Base-by-base conservation (phyloP, 176 grass and related monocot species). In the Hyparrhenia diplandra region DNA sequence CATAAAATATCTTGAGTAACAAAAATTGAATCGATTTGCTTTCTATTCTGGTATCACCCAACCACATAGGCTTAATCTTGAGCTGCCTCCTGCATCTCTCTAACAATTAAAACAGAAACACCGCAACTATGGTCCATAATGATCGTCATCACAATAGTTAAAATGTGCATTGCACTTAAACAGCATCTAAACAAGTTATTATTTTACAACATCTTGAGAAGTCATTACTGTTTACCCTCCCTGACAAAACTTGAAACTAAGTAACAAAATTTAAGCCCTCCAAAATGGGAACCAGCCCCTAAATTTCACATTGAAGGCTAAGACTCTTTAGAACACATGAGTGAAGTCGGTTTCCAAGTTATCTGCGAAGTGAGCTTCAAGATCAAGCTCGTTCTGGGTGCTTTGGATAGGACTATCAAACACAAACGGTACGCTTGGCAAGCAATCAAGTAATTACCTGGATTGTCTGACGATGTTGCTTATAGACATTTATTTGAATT, bases 381-480 rank as follows among this genome's bases (percentile, higher is more conserved):
- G 14, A 46, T 77, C 8, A 63, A 74, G n/a, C 13, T 24, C 10
- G 18, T 23, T 5, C 28, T 60, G 67, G 72, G 66, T 64, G 23
- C 9, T 28, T 21, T 8, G n/a, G 14, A n/a, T 35, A 80, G 13
- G 60, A 58, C 14, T 47, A 27, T 43, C 40, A 31, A 69, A 64
- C 29, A 25, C 2, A 46, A 73, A 39, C 68, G 14, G 32, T 67
- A 90, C 34, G 18, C 58, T 79, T 55, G 36, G 36, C 52, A 59
- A 75, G 17, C 60, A 74, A 79, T 21, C 14, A 63, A 64, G 46
- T 69, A 71, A 69, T 72, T 85, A 98, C 96, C 90, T 98, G 92
- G 45, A 98, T 76, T 24, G 92, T 98, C 73, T 98, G 96, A 41
- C 96, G 90, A 43, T 98, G 96, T 69, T 98, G 92, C 66, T 95